Conservation (phyloP, 1,284 basidiomycete genomes). For the Ustilago xerochloae region DNA sequence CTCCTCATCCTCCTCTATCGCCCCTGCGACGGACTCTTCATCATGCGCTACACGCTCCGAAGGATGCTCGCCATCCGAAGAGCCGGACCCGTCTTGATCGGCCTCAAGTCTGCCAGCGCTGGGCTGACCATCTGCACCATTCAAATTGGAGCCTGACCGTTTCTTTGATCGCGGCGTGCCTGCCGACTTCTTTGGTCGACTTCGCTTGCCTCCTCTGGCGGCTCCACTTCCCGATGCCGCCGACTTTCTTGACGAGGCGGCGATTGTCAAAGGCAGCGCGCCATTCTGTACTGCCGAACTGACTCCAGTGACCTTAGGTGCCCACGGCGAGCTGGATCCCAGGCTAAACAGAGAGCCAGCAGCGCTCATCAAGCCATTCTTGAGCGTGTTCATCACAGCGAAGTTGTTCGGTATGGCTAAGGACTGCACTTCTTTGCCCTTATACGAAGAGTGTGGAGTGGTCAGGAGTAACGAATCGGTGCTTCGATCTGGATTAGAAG, state of each 20-base stretch:
- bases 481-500: conserved; percentile 36
- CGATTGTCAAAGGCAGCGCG: conserved; percentile 1
- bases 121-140: conserved; percentile 7
- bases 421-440: conserved; percentile 8
- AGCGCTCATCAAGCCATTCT: conserved; percentile 32
- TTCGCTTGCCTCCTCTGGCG: conserved; percentile 20
- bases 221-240: conserved; percentile 9
- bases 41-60: conserved; percentile 16
- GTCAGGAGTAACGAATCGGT: conserved; percentile 37
- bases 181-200: conserved; percentile 26
- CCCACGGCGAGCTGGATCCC: conserved; percentile 27
- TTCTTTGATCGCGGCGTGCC: conserved; percentile 10
- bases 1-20: conserved; percentile 31
- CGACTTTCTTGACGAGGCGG: conserved; percentile 7
- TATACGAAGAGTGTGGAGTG: conserved; percentile 7
- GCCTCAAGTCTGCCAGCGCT: conserved; percentile 23
- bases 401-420: conserved; percentile 17
- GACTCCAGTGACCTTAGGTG: background rate
- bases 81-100: conserved; percentile 25
- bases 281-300: background rate
- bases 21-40: conserved; percentile 18
- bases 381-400: conserved; percentile 39
- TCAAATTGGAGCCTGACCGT: conserved; percentile 5
- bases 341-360: conserved; percentile 33
- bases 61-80: conserved; percentile 30